Evolutionary conservation across 768 basidiomycete genomes (phyloP), one percentile per base, ranked within the genome.

Genomic region (Sarcodon sp.): DNA sequence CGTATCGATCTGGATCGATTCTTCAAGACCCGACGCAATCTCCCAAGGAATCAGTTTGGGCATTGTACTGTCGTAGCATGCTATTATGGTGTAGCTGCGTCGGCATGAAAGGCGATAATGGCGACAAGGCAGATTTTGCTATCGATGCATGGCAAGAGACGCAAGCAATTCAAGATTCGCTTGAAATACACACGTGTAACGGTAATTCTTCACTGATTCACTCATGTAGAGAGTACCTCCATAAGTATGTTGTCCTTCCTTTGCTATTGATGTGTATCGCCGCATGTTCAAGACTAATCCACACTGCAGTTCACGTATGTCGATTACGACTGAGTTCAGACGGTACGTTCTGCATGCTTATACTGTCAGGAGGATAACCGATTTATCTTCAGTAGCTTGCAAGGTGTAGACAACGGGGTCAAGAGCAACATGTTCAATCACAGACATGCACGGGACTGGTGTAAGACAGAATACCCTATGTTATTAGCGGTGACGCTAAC

Each of bases 21-120:
- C 54, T 57, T 33, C 69, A 66, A 48, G 62, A 65, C 37, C 63
- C 66, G 18, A 64, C 64, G 47, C 70, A 70, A 33, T 80, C 80
- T 13, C 71, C 79, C 12, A 88, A 87, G 59, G 83, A 88, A 52
- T 79, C 80, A 12, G 71, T 89, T 1, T 88, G 86, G 86, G 86
- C 83, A 0, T 66, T 89, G 27, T 86, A 86, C 55, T 87, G 84
- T 62, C 78, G 87, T 33, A 78, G 77, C 58, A 83, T 88, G 81
- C 71, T 89, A 8, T 67, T 88, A 3, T 89, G 85, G 84, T 83
- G 76, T 55, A 81, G 79, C 57, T 80, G 77, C 53, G 69, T 71
- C 44, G 75, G 76, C 3, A 64, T 79, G 27, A 59, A 73, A 45
- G 66, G 68, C 47, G 67, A 68, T 10, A 54, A 55, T 0, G 73